Percentiles rank a stretch among this genome's conserved stretches.
phyloP scores from a whole-genome alignment of 2,329 filamentous ascomycete species.

The Pseudopithomyces chartarum region DNA sequence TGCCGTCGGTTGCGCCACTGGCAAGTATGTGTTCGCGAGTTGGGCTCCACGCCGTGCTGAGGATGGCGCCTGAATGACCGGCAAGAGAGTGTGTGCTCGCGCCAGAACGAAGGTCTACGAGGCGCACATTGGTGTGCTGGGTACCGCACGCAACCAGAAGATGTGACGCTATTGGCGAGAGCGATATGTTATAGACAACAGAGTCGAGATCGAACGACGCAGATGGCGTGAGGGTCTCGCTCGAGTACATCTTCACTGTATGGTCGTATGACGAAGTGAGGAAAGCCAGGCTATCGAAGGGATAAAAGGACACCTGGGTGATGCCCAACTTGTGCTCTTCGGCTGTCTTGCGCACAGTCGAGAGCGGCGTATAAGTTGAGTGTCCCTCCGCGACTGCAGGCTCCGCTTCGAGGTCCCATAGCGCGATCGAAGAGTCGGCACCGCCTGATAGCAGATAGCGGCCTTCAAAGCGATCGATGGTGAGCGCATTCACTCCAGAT shows the following conservation, averaged over 20 bases:
- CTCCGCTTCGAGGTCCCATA: conserved; percentile 79
- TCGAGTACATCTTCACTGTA: conserved; percentile 75
- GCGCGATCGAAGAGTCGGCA: conserved; percentile 78
- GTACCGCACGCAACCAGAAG: conserved; percentile 87
- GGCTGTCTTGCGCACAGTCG: conserved; percentile 32
- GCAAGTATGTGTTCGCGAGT: conserved; percentile 78
- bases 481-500: conserved; percentile 77
- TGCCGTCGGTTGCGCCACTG: conserved; percentile 84
- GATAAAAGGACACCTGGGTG: conserved; percentile 77
- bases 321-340: conserved; percentile 69
- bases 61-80: conserved; percentile 58
- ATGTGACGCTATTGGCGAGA: conserved; percentile 73
- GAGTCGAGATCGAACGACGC: conserved; percentile 71
- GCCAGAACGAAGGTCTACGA: conserved; percentile 85
- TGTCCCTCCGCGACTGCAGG: conserved; percentile 19
- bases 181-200: conserved; percentile 76
- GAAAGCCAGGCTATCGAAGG: conserved; percentile 76
- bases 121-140: conserved; percentile 79
- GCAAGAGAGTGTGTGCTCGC: conserved; percentile 63
- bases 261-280: conserved; percentile 80
- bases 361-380: conserved; percentile 31
- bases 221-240: conserved; percentile 63
- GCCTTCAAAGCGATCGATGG: conserved; percentile 82
- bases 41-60: conserved; percentile 79
- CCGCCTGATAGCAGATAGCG: conserved; percentile 82